phyloP scores from a whole-genome alignment of 306 rosid species.

The Cyclanthera cordifolia region DNA sequence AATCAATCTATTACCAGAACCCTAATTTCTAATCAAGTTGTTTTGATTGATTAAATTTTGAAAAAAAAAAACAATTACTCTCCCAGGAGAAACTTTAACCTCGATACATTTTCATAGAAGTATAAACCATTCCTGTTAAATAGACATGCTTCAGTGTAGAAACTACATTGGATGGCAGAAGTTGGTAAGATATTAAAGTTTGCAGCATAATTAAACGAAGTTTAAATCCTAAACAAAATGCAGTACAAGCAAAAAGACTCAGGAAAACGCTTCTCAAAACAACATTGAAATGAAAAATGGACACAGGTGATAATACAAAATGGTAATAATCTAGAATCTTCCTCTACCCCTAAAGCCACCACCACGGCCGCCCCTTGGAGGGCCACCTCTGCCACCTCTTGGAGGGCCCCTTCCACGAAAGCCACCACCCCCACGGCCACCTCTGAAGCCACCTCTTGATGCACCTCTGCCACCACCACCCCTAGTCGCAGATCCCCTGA shows the following conservation, averaged over 20 bases:
- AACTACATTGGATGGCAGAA: too few relatives aligned
- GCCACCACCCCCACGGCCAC: slow-evolving; percentile 47
- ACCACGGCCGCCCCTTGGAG: slow-evolving; percentile 43
- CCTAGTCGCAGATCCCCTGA: slow-evolving; percentile 52
- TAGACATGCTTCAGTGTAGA: too few relatives aligned
- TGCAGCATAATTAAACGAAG: neutral
- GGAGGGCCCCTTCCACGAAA: slow-evolving; percentile 80
- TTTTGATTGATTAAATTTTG: too few relatives aligned
- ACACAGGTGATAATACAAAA: neutral
- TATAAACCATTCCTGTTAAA: too few relatives aligned
- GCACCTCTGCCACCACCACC: slow-evolving; percentile 51
- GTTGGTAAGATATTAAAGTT: neutral
- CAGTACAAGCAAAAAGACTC: neutral
- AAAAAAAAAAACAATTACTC: too few relatives aligned
- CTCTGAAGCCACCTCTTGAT: slow-evolving; percentile 21
- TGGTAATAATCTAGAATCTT: slow-evolving; percentile 20
- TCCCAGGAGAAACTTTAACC: too few relatives aligned
- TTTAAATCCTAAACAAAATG: slow-evolving; percentile 6
- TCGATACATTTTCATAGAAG: too few relatives aligned
- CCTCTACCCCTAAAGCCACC: slow-evolving; percentile 89
- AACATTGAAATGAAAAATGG: slow-evolving; percentile 1
- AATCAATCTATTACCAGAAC: too few relatives aligned
- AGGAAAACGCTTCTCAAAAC: neutral
- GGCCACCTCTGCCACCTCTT: slow-evolving; percentile 78
- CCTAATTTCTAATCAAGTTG: too few relatives aligned